Base-by-base conservation (phyloP, 202 grass and related monocot species). In the Thinopyrum obtusiflorum region DNA sequence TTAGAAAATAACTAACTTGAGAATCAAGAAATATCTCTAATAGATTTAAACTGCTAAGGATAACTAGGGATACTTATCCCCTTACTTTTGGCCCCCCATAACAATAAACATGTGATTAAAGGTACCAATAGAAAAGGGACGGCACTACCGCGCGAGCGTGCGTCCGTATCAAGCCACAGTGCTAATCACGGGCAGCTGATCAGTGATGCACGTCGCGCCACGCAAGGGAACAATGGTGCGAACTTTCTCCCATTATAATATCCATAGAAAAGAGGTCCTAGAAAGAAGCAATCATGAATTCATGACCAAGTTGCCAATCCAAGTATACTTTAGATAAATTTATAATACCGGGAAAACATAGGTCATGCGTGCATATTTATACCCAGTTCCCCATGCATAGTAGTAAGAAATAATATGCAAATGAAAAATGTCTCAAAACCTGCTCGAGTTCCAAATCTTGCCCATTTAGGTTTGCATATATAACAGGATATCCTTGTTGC, bases 401-500 rank as follows among this genome's bases (percentile, higher is more conserved):
- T 23, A 1, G 65, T 83, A 79, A 76, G 11, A 76, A 47, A 64
- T 13, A 29, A 83, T 24, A 47, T 33, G 15, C n/a, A 25, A 76
- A 70, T 62, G 79, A 78, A 51, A 73, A 60, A 69, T 80, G 39
- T 77, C 4, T 17, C 21, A 85, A 80, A 83, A 98, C 97, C 90
- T 98, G 97, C 61, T 92, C 89, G 83, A 98, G 79, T 78, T 91
- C 87, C 88, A 98, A 92, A 82, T 92, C 80, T 57, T 84, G 59
- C 36, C 88, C 83, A 67, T 91, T 92, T 40, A 94, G 39, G 63
- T 92, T 98, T 63, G 82, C 82, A 85, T 65, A 88, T 78, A 98
- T 87, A 65, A 96, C 88, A 85, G 97, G 97, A 90, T 95, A 98
- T 79, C 97, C 97, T 91, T 98, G 83, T 82, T 95, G 96, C 75